Evolutionary conservation across 805 yeast species (phyloP).

Genomic region (Suhomyces emberorum): DNA sequence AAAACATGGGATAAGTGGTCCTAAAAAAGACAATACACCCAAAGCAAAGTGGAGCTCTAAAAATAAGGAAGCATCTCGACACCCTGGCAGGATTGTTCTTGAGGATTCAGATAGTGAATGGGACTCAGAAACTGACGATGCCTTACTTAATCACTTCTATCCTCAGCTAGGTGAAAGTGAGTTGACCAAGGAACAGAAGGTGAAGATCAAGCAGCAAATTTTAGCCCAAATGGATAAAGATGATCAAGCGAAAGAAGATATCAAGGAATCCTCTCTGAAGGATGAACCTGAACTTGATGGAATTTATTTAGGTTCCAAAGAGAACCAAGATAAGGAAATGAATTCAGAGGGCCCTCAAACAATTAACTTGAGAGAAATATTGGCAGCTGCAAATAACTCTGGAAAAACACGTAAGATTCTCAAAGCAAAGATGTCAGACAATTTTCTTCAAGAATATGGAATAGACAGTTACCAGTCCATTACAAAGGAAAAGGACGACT

Average conservation of each 20-base stretch:
- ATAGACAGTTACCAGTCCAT: constrained; percentile 28
- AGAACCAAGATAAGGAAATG: not conserved
- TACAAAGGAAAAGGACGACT: constrained; percentile 23
- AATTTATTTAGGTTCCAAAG: constrained; percentile 32
- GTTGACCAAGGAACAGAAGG: constrained; percentile 32
- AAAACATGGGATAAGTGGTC: constrained; percentile 33
- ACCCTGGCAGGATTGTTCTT: constrained; percentile 14
- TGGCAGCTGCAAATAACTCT: constrained; percentile 5
- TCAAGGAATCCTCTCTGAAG: constrained; percentile 12
- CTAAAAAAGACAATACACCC: constrained; percentile 10
- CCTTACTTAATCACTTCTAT: constrained; percentile 36
- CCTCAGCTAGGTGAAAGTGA: constrained; percentile 36
- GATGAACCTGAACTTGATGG: constrained; percentile 27
- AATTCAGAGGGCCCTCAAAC: not conserved
- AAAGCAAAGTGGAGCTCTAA: constrained; percentile 37
- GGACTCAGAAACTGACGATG: constrained; percentile 40
- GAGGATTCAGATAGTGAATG: constrained; percentile 35
- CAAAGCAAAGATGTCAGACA: constrained; percentile 25
- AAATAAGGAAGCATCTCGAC: constrained; percentile 11
- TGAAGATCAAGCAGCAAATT: constrained; percentile 35
- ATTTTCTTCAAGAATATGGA: constrained; percentile 40
- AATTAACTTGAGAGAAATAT: constrained; percentile 1
- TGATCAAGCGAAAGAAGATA: constrained; percentile 7
- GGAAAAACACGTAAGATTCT: constrained; percentile 29
- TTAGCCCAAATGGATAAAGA: constrained; percentile 20